These are phyloP conservation scores for Colletotrichum melonis DNA, from an alignment of 2,329 filamentous ascomycete genomes.

Conservation along the genomic window DNA sequence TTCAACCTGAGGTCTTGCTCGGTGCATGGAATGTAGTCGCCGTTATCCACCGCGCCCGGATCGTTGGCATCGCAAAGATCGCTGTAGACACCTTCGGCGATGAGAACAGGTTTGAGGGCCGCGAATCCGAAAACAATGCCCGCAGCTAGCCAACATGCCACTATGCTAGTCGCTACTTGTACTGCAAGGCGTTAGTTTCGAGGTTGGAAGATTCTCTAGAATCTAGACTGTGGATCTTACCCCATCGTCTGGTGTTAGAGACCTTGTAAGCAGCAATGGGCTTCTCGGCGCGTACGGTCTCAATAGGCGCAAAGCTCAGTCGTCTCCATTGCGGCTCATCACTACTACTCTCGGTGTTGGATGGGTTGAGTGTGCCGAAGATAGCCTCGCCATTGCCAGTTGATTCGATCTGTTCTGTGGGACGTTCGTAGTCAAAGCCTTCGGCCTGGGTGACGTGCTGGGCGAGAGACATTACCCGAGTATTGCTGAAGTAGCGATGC, in stretches of 20 bases:
- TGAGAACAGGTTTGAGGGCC: slow-evolving; percentile 85
- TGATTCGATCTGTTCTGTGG: slow-evolving; percentile 39
- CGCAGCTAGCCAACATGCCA: slow-evolving; percentile 80
- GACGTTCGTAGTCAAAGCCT: slow-evolving; percentile 52
- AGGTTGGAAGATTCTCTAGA: background rate
- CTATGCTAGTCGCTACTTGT: slow-evolving; percentile 75
- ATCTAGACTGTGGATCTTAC: slow-evolving; percentile 33
- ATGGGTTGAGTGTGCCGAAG: slow-evolving; percentile 41
- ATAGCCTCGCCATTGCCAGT: slow-evolving; percentile 38
- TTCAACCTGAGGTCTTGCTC: slow-evolving; percentile 73
- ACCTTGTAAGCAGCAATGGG: slow-evolving; percentile 46
- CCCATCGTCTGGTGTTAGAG: slow-evolving; percentile 41
- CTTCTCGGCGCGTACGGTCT: slow-evolving; percentile 41
- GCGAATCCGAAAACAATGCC: slow-evolving; percentile 89
- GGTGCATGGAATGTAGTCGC: slow-evolving; percentile 51
- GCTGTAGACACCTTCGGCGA: slow-evolving; percentile 77
- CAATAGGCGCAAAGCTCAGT: slow-evolving; percentile 43
- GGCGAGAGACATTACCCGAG: slow-evolving; percentile 52
- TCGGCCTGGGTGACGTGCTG: slow-evolving; percentile 55
- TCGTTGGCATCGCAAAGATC: slow-evolving; percentile 63
- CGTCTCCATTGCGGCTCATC: slow-evolving; percentile 38
- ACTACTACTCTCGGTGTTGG: slow-evolving; percentile 13
- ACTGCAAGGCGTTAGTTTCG: slow-evolving; percentile 53
- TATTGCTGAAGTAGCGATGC: too few species aligned
- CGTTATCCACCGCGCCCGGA: slow-evolving; percentile 31